Percentiles rank a stretch among this genome's conserved stretches.
phyloP scores from a whole-genome alignment of 2,329 filamentous ascomycete species.

The Fusarium sp. region DNA sequence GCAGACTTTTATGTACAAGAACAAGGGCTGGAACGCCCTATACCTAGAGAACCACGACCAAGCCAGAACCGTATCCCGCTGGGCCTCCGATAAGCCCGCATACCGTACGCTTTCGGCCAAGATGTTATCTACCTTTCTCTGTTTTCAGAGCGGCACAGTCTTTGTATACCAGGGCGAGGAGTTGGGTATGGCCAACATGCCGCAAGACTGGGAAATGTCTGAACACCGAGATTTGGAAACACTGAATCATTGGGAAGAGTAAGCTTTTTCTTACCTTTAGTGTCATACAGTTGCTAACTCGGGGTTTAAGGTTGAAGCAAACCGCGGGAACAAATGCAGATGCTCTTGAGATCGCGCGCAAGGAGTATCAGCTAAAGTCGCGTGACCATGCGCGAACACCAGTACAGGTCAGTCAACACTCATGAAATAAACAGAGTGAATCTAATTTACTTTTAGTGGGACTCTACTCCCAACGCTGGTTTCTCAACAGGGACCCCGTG shows the following conservation, averaged over 20 bases:
- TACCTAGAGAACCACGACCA: constrained; percentile 78
- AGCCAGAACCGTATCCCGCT: constrained; percentile 68
- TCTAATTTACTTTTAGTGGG: constrained; percentile 25
- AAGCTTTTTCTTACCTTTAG: background rate
- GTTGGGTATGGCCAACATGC: constrained; percentile 71
- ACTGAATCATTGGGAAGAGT: constrained; percentile 41
- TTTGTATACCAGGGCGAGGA: constrained; percentile 75
- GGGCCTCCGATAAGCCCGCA: constrained; percentile 47
- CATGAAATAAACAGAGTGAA: fast-evolving
- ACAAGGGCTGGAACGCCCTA: constrained; percentile 69
- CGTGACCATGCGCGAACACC: constrained; percentile 36
- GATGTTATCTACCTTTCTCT: constrained; percentile 65
- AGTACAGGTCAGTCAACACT: constrained; percentile 19
- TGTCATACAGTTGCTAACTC: background rate
- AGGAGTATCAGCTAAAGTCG: constrained; percentile 36
- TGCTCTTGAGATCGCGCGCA: constrained; percentile 24
- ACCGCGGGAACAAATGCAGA: background rate
- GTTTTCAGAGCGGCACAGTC: constrained; percentile 62
- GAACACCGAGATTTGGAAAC: constrained; percentile 57
- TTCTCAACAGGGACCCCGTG: constrained; percentile 33
- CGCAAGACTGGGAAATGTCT: constrained; percentile 62
- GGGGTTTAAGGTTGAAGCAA: constrained; percentile 9
- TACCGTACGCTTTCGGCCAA: constrained; percentile 62
- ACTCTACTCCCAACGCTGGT: constrained; percentile 31
- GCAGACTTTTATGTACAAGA: constrained; percentile 60